Evolutionary conservation across 202 grass and related monocot species (phyloP).

Genomic region (Carex arenaria): DNA sequence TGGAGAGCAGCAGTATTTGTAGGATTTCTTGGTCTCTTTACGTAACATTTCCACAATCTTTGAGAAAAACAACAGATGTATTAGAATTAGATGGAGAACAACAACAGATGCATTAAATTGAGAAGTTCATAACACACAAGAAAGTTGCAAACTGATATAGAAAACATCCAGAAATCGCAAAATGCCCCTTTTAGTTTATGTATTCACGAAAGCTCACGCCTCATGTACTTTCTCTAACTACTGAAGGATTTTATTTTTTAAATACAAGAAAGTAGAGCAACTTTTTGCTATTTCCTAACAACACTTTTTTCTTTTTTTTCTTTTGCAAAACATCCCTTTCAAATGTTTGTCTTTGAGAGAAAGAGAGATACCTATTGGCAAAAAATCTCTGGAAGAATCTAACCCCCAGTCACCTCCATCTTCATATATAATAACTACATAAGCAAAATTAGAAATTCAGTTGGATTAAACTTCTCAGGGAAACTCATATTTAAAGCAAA

Average conservation of each 20-base stretch:
- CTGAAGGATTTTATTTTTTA: background rate
- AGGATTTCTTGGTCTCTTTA: slow-evolving; percentile 19
- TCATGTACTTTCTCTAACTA: background rate
- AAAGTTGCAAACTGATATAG: background rate
- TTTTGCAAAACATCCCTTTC: background rate
- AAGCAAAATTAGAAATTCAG: background rate
- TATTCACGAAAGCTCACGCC: background rate
- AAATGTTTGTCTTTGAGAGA: background rate
- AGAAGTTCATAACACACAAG: background rate
- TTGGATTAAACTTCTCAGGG: background rate
- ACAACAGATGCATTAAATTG: background rate
- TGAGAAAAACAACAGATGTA: background rate
- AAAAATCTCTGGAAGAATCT: slow-evolving; percentile 49
- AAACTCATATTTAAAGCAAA: background rate
- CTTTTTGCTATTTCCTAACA: background rate
- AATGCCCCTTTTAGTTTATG: background rate
- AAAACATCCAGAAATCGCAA: background rate
- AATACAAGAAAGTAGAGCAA: background rate
- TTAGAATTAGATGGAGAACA: background rate
- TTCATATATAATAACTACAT: slow-evolving; percentile 30
- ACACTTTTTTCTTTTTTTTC: background rate
- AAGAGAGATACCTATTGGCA: slow-evolving; percentile 37
- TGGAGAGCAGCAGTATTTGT: background rate
- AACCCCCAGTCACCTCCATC: slow-evolving; percentile 80
- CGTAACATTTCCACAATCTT: slow-evolving; percentile 32